Conservation (phyloP, 2,329 filamentous ascomycete species). For the Myriangium duriaei region DNA sequence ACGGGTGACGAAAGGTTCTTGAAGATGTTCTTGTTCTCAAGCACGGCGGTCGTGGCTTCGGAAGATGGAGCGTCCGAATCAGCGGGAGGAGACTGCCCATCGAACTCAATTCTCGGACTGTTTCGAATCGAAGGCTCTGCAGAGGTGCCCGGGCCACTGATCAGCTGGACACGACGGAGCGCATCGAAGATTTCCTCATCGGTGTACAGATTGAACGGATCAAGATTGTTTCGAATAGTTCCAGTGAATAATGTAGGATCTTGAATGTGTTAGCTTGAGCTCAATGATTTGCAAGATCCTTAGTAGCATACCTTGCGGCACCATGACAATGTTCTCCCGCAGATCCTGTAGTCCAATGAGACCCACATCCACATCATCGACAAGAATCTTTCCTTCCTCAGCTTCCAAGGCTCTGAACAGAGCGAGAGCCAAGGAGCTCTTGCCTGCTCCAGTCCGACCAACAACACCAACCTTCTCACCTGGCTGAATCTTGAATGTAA, state of each 20-base stretch:
- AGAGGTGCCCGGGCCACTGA: slow-evolving; percentile 42
- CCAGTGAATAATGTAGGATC: slow-evolving; percentile 91
- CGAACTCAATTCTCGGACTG: slow-evolving; percentile 19
- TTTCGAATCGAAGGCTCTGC: slow-evolving; percentile 29
- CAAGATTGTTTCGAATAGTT: slow-evolving; percentile 81
- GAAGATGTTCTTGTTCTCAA: slow-evolving; percentile 91
- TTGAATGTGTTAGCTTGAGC: slow-evolving; percentile 16
- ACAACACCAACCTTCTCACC: slow-evolving; percentile 93
- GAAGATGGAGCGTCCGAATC: slow-evolving; percentile 21
- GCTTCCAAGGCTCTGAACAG: slow-evolving; percentile 90
- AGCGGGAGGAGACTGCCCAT: slow-evolving; percentile 11
- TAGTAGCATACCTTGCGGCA: slow-evolving; percentile 53
- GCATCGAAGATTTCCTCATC: slow-evolving; percentile 84
- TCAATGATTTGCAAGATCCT: background rate
- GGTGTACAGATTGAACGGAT: slow-evolving; percentile 79
- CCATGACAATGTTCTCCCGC: slow-evolving; percentile 88
- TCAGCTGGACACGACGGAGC: slow-evolving; percentile 77
- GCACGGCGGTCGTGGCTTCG: slow-evolving; percentile 25
- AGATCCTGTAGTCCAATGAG: slow-evolving; percentile 85
- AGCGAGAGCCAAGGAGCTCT: slow-evolving; percentile 86
- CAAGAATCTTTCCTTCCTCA: slow-evolving; percentile 74
- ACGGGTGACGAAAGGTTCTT: slow-evolving; percentile 72
- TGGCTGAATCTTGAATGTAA: slow-evolving; percentile 76
- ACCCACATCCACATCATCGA: slow-evolving; percentile 85
- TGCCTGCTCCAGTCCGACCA: slow-evolving; percentile 87